Base-by-base conservation (phyloP, 768 basidiomycete genomes). In the Cystobasidium onofrii region DNA sequence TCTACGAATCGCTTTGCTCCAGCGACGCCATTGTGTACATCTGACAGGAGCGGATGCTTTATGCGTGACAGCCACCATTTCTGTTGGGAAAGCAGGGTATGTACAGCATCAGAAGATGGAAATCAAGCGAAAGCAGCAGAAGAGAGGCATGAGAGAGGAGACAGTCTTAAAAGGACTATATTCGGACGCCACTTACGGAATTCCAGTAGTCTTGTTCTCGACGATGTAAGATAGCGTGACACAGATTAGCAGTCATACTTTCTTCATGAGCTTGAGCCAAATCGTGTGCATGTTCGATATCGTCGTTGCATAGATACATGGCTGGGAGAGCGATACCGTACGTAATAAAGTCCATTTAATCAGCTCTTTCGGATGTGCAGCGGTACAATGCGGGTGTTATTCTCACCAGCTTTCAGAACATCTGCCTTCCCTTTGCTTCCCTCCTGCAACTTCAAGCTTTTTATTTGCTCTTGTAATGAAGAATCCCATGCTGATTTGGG, bases 1-100 rank as follows among this genome's bases (percentile, higher is more conserved):
- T 74, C 73, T 17, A 74, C 73, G 39, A 66, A 74, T 27, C 34
- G 31, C 64, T 74, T 74, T 27, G 73, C 73, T 6, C 20, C 64
- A 18, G 54, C 65, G 17, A 36, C 65, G 7, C 64, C 46, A 17
- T 55, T 50, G 44, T 74, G 69, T 4, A 66, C 29, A 20, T 43
- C 27, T 9, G 17, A 17, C 12, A 74, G 18, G 10, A 69, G 27
- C 10, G 73, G 73, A 55, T 74, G 73, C 18, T 66, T 52, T 18
- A 74, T 69, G 17, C 73, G 39, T 1, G 25, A 27, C 13, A 74
- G 65, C 73, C 73, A 74, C 73, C 73, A 74, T 74, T 74, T 74
- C 63, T 66, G 18, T 41, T 29, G 17, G 33, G 39, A 12, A 31
- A 15, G 33, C 18, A 7, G 34, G 20, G 17, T 15, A n/a, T 27